phyloP scores from a whole-genome alignment of 2,329 filamentous ascomycete species.

The Pestalotiopsis sp. region DNA sequence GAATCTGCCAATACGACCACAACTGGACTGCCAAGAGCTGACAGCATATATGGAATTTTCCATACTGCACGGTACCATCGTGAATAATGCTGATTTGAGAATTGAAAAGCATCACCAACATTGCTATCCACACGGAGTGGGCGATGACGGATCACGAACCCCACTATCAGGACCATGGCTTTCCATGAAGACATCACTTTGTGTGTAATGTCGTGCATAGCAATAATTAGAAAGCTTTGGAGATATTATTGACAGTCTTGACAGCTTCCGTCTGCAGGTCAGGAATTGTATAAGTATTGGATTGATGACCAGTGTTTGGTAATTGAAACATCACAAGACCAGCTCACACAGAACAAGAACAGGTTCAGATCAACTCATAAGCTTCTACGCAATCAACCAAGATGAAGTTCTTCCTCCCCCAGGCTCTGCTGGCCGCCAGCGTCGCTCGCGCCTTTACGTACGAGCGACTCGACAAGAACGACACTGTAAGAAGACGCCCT shows the following conservation, averaged over 20 bases:
- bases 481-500: constrained; percentile 21
- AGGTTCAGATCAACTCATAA: not conserved
- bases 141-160: not conserved
- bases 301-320: too few relatives aligned
- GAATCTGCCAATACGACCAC: not conserved
- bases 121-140: not conserved
- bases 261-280: too few relatives aligned
- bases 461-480: constrained; percentile 36
- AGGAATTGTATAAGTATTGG: too few relatives aligned
- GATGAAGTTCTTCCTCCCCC: constrained; percentile 16
- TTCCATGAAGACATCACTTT: not conserved
- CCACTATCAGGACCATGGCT: not conserved
- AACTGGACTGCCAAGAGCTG: not conserved
- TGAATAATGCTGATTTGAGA: not conserved
- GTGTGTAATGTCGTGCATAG: not conserved
- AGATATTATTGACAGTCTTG: too few relatives aligned
- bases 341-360: not conserved
- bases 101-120: not conserved
- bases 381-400: not conserved
- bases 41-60: not conserved
- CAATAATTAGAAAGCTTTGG: too few relatives aligned
- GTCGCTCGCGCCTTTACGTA: constrained; percentile 25
- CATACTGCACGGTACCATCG: not conserved
- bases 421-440: constrained; percentile 14
- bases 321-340: not conserved